Conservation (phyloP, 208 protist genomes). For the Naegleria lovaniensis region DNA sequence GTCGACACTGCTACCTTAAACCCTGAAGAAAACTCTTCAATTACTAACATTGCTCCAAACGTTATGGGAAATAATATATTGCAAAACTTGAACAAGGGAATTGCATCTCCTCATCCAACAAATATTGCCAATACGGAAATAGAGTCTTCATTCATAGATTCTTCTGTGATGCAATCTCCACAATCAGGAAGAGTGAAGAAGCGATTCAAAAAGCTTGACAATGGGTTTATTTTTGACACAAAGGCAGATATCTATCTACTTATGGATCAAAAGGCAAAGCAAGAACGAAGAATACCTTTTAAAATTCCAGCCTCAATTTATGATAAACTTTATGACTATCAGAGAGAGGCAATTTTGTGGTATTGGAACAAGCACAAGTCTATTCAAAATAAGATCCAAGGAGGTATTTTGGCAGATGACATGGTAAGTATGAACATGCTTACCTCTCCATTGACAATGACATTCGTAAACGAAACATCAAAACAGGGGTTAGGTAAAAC, state of each 20-base stretch:
- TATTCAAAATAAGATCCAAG: neutral
- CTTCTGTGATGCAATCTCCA: neutral
- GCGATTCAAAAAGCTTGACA: neutral
- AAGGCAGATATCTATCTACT: neutral
- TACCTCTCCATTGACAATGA: neutral
- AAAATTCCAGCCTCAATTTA: neutral
- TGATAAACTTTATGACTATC: constrained; percentile 24
- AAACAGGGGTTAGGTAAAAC: neutral
- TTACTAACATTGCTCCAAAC: neutral
- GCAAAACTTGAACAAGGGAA: neutral
- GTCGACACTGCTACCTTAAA: neutral
- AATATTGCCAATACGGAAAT: neutral
- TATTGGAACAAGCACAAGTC: neutral
- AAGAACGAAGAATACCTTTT: neutral
- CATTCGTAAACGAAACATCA: neutral
- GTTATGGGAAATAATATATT: no score
- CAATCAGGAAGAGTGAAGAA: neutral
- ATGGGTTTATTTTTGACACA: neutral
- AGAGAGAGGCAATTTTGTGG: neutral
- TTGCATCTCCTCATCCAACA: neutral
- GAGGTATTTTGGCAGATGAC: constrained; percentile 26
- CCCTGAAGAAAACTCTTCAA: neutral
- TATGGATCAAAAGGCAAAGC: neutral
- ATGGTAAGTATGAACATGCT: neutral
- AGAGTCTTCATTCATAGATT: neutral